Percentiles rank a stretch among this genome's conserved stretches.
Evolutionary conservation across 2,329 filamentous ascomycete species (phyloP).

Genomic region (Pseudocercospora crystallina): DNA sequence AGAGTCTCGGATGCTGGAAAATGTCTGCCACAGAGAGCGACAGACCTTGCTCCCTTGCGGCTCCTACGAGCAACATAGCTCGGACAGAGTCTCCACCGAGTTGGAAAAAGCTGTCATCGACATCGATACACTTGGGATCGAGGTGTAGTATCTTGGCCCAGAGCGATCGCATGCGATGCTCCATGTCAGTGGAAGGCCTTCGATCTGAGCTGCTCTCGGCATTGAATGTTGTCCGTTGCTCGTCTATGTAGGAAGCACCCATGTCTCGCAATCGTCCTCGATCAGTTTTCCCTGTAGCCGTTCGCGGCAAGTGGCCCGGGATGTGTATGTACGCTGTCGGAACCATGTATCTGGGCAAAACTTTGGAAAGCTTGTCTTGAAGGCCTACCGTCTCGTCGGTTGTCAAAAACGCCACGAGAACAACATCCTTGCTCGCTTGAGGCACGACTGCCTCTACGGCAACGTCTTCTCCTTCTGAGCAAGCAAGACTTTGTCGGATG

Average conservation of each 20-base stretch:
- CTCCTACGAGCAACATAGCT: slow-evolving; percentile 47
- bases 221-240: background rate
- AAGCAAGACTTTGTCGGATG: too few relatives aligned
- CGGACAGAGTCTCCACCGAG: slow-evolving; percentile 49
- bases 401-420: too few relatives aligned
- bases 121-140: background rate
- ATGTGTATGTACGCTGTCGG: slow-evolving; percentile 71
- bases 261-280: slow-evolving; percentile 3
- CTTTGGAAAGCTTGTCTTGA: slow-evolving; percentile 59
- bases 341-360: slow-evolving; percentile 69
- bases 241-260: slow-evolving; percentile 2
- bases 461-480: too few relatives aligned
- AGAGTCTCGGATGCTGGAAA: slow-evolving; percentile 36
- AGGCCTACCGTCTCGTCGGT: too few relatives aligned
- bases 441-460: too few relatives aligned
- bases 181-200: slow-evolving; percentile 52
- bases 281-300: slow-evolving; percentile 45
- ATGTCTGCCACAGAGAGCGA: slow-evolving; percentile 45
- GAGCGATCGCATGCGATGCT: slow-evolving; percentile 46
- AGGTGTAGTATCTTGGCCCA: slow-evolving; percentile 6
- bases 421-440: too few relatives aligned
- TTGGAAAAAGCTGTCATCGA: slow-evolving; percentile 44
- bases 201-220: slow-evolving; percentile 3
- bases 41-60: slow-evolving; percentile 38
- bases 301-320: slow-evolving; percentile 46